Conservation (phyloP, 495 filamentous ascomycete species). For the Clohesyomyces aquaticus region DNA sequence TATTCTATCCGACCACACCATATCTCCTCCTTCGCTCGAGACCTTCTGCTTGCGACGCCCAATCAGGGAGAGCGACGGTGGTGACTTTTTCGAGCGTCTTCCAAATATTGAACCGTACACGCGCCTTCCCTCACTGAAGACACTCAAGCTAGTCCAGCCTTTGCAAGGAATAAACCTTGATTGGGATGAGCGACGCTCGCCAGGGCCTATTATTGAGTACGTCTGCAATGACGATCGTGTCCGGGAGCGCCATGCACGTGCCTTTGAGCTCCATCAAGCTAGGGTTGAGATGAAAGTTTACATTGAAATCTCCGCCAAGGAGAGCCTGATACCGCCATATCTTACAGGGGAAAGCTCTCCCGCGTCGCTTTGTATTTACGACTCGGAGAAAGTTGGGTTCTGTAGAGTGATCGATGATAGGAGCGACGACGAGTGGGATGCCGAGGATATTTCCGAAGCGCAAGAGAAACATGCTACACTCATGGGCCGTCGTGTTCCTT, state of each 20-base stretch:
- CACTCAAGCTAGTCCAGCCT: constrained; percentile 20
- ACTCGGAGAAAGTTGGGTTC: constrained; percentile 21
- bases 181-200: neutral
- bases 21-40: constrained; percentile 20
- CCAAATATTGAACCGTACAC: constrained; percentile 12
- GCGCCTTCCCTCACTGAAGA: constrained; percentile 11
- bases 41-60: constrained; percentile 17
- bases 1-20: constrained; percentile 4
- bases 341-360: constrained; percentile 15
- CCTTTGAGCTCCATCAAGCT: constrained; percentile 16
- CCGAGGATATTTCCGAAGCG: too few relatives aligned
- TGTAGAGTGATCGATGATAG: neutral
- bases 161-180: too few relatives aligned
- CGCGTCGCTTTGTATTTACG: constrained; percentile 13
- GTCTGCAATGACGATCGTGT: constrained; percentile 13
- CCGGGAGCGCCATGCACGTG: constrained; percentile 19
- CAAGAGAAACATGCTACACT: too few relatives aligned
- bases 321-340: constrained; percentile 24
- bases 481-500: too few relatives aligned
- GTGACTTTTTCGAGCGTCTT: constrained; percentile 19
- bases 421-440: neutral
- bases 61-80: neutral
- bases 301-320: constrained; percentile 2
- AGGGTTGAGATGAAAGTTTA: constrained; percentile 22
- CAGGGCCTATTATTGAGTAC: neutral